Conservation (phyloP, 2,329 filamentous ascomycete genomes). For the Aspergillus ochraceus region DNA sequence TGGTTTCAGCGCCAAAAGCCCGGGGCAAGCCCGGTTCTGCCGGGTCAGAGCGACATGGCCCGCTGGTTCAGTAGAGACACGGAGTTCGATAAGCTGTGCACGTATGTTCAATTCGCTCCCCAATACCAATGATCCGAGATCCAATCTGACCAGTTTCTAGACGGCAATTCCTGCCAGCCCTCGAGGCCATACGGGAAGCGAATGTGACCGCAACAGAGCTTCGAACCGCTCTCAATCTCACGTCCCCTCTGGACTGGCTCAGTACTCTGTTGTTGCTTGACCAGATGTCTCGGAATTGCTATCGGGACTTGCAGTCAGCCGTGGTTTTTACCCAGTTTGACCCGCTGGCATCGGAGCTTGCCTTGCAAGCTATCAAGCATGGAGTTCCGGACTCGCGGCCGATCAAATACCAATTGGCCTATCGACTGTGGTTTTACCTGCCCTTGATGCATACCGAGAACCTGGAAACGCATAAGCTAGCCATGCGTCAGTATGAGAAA, state of each 20-base stretch:
- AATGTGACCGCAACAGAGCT: constrained; percentile 4
- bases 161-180: neutral
- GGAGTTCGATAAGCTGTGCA: neutral
- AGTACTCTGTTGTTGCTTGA: constrained; percentile 60
- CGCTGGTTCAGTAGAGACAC: neutral
- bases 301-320: constrained; percentile 50
- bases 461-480: neutral
- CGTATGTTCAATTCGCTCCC: neutral
- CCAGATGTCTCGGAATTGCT: constrained; percentile 63
- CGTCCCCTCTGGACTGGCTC: constrained; percentile 34
- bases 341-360: constrained; percentile 51
- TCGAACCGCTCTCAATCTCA: constrained; percentile 15
- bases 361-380: constrained; percentile 36
- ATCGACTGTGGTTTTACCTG: constrained; percentile 59
- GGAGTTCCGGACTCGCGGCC: constrained; percentile 30
- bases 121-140: neutral
- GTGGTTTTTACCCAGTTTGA: constrained; percentile 59
- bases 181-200: neutral
- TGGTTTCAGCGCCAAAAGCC: constrained; percentile 24
- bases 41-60: constrained; percentile 12
- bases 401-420: constrained; percentile 37
- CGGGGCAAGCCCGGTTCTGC: constrained; percentile 19
- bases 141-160: constrained; percentile 2
- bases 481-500: neutral
- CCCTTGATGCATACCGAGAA: constrained; percentile 56